Evolutionary conservation across 352 stramenopile species (phyloP).

Genomic region (Pythium diclinum): DNA sequence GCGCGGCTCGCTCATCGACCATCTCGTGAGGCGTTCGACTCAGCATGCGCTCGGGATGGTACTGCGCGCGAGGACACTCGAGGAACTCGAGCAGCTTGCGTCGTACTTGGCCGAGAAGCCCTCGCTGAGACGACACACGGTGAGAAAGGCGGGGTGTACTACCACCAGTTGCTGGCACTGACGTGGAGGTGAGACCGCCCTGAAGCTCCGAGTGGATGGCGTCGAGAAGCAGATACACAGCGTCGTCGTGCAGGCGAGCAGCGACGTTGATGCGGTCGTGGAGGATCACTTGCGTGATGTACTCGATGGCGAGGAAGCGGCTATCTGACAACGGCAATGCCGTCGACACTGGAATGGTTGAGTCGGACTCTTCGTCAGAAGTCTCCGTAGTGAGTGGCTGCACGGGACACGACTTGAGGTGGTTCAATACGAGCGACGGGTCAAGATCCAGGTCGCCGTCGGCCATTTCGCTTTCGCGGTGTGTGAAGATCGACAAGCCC

Average conservation of each 20-base stretch:
- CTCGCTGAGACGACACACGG: slow-evolving; percentile 53
- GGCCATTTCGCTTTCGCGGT: slow-evolving; percentile 42
- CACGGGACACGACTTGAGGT: slow-evolving; percentile 63
- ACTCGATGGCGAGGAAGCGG: slow-evolving; percentile 74
- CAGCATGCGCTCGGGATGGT: slow-evolving; percentile 80
- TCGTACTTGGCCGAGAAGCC: slow-evolving; percentile 52
- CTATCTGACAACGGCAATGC: slow-evolving; percentile 54
- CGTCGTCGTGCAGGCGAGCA: slow-evolving; percentile 70
- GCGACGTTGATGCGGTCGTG: slow-evolving; percentile 31
- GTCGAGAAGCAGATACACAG: slow-evolving; percentile 75
- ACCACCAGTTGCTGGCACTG: slow-evolving; percentile 3
- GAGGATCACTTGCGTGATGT: slow-evolving; percentile 72
- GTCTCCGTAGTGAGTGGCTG: neutral
- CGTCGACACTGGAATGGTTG: slow-evolving; percentile 9
- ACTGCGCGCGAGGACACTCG: slow-evolving; percentile 44
- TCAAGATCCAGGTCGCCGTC: slow-evolving; percentile 60
- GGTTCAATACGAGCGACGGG: slow-evolving; percentile 47
- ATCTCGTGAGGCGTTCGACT: slow-evolving; percentile 71
- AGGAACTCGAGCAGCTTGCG: slow-evolving; percentile 69
- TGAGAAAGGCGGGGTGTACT: slow-evolving; percentile 57
- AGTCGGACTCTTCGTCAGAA: slow-evolving; percentile 1
- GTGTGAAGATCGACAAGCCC: slow-evolving; percentile 76
- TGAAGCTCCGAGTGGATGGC: slow-evolving; percentile 50
- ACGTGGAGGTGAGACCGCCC: slow-evolving; percentile 3
- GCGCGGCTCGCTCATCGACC: slow-evolving; percentile 73